Evolutionary conservation across 2,329 filamentous ascomycete species (phyloP).

Genomic region (Anthostomella pinea): DNA sequence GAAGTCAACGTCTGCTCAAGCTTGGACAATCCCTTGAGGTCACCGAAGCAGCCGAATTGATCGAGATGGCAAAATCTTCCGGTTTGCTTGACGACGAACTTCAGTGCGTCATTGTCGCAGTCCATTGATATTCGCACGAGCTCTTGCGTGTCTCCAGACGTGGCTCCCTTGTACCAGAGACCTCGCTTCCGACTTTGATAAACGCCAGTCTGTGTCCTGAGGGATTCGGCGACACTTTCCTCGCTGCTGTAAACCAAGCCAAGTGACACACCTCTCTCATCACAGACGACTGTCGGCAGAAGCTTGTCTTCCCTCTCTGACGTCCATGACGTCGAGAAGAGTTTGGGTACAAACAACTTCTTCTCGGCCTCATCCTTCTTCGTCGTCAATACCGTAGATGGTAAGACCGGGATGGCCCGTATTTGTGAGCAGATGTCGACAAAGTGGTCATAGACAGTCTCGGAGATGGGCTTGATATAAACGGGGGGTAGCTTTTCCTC

Average conservation of each 20-base stretch:
- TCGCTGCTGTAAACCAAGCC: conserved; percentile 93
- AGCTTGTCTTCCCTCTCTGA: conserved; percentile 82
- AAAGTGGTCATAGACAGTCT: conserved; percentile 44
- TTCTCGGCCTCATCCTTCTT: conserved; percentile 56
- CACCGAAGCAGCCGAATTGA: conserved; percentile 88
- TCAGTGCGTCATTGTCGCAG: conserved; percentile 89
- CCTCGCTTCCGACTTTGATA: conserved; percentile 96
- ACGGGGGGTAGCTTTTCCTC: conserved; percentile 45
- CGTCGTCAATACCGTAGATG: conserved; percentile 67
- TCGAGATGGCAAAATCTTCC: conserved; percentile 93
- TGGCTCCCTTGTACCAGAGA: conserved; percentile 94
- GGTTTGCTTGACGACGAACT: conserved; percentile 85
- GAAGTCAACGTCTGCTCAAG: conserved; percentile 84
- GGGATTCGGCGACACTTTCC: conserved; percentile 82
- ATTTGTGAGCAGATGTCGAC: conserved; percentile 47
- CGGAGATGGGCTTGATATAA: conserved; percentile 50
- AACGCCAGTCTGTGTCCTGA: conserved; percentile 75
- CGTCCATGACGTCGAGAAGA: conserved; percentile 72
- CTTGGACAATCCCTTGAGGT: conserved; percentile 74
- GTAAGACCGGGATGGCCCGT: conserved; percentile 69
- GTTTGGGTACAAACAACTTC: conserved; percentile 63
- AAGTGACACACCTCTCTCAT: conserved; percentile 79
- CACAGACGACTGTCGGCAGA: conserved; percentile 85
- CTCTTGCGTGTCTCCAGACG: conserved; percentile 90
- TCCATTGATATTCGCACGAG: conserved; percentile 81